Percentiles rank a stretch among this genome's conserved stretches.
These are phyloP conservation scores for Coniella lustricola DNA, from an alignment of 2,329 filamentous ascomycete species.

Conservation along the genomic window DNA sequence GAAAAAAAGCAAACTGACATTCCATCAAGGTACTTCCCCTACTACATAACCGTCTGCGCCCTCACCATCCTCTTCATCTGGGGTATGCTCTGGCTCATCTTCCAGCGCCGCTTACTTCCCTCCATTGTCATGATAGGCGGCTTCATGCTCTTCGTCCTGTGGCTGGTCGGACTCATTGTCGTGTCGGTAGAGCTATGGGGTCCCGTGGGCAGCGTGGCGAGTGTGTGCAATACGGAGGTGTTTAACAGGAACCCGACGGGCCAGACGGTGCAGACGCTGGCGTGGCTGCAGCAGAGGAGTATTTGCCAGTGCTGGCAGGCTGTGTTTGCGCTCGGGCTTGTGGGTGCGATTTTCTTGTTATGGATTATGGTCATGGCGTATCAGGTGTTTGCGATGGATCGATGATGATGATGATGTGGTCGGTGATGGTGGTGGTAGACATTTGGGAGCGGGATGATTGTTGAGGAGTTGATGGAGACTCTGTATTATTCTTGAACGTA, in stretches of 20 bases:
- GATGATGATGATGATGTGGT: slow-evolving; percentile 18
- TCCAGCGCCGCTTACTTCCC: slow-evolving; percentile 52
- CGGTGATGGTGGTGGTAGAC: neutral
- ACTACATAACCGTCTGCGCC: slow-evolving; percentile 51
- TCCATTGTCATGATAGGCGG: slow-evolving; percentile 57
- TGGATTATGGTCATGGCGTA: slow-evolving; percentile 65
- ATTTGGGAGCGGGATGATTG: too few relatives aligned
- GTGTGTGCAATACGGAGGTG: slow-evolving; percentile 52
- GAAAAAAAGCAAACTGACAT: too few relatives aligned
- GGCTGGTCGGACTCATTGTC: slow-evolving; percentile 58
- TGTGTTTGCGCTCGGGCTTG: slow-evolving; percentile 55
- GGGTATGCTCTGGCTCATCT: slow-evolving; percentile 56
- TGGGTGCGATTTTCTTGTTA: slow-evolving; percentile 53
- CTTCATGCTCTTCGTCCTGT: slow-evolving; percentile 61
- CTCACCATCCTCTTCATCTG: slow-evolving; percentile 62
- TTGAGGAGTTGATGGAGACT: neutral
- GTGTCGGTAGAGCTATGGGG: slow-evolving; percentile 58
- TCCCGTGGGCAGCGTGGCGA: slow-evolving; percentile 41
- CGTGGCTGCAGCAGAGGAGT: slow-evolving; percentile 56
- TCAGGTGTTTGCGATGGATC: slow-evolving; percentile 47
- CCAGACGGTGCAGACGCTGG: slow-evolving; percentile 47
- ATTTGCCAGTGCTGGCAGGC: slow-evolving; percentile 61
- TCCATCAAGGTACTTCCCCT: slow-evolving; percentile 55
- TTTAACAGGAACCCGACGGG: slow-evolving; percentile 44
- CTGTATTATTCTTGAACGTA: neutral